Evolutionary conservation across 352 stramenopile species (phyloP), one percentile per base, ranked within the genome.

Genomic region (Saprolegnia diclina): DNA sequence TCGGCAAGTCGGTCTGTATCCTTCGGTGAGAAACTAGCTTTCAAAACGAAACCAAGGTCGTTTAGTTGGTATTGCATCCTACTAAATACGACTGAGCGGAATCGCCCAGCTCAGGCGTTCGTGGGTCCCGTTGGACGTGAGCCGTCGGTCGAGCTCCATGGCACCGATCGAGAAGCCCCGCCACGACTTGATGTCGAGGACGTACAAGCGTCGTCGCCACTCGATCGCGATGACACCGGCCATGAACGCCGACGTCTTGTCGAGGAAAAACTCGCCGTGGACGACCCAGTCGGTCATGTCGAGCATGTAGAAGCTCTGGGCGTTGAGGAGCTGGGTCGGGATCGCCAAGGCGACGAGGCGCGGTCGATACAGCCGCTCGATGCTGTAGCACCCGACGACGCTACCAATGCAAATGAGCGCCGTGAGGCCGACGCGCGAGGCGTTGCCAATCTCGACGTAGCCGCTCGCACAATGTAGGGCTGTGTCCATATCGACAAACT

Each of bases 171-270:
- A 48, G 42, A 48, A 42, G 22, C 22, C 3, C 2, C 63, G 45
- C 63, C 63, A 69, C 37, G 63, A 61, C 53, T 69, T 69, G 63
- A 69, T 40, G 26, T 69, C 63, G 11, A 69, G 38, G 0, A 69
- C 38, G 24, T 69, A 62, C 40, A 69, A 42, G 24, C 52, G 52
- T 14, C 9, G 24, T 19, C 19, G 24, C 13, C 11, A 16, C 35
- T 35, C 24, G 19, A 59, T 18, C 13, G 52, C 35, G 13, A 59
- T 14, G 50, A 69, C n/a, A 24, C 63, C 63, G 22, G 19, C 53
- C 63, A 69, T 69, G 32, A 69, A 62, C 22, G 63, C 44, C 13
- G 63, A 69, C 35, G 63, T 42, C 21, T 69, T 63, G 53, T 69
- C 63, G 9, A 69, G n/a, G 9, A 59, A 35, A 11, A 19, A 59